Base-by-base conservation (phyloP, 306 rosid species). In the Gastrolobium villosum region DNA sequence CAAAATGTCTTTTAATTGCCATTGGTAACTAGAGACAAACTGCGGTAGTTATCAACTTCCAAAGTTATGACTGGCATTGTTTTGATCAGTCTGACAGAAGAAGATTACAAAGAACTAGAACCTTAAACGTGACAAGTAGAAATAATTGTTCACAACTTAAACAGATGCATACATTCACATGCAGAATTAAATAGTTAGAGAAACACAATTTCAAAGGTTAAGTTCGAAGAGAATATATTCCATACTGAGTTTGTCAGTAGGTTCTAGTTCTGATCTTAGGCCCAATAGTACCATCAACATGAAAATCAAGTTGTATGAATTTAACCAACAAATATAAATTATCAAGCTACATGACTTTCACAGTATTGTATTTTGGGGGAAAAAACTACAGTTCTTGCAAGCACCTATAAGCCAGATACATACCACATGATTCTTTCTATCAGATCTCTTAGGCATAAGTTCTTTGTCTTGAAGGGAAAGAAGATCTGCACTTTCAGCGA, bases 381-480 rank as follows among this genome's bases (percentile, higher is more conserved):
- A 41, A 62, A 46, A 50, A 65, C 9, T 5, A 6, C 15, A 48
- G 9, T 37, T 60, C 52, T 54, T 37, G 50, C 15, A 46, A 67
- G 57, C 34, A 67, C 65, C 62, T 55, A 64, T 56, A 65, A 9
- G 55, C 41, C 15, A 40, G 70, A 71, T 59, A 86, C 80, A 39
- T 86, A 82, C 86, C 67, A 0, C 8, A 76, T 70, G 45, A 71
- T 30, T 53, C 53, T 49, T 4, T 79, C 76, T 70, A 65, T 30
- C 0, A 15, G 28, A 4, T 15, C 10, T 0, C 79, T 65, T 79
- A 35, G 55, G 1, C 5, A 7, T 0, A 49, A 86, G 41, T 72
- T 70, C 75, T 37, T 43, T 79, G 82, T 86, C 89, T 75, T 82
- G 80, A 56, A 2, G 41, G 34, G 89, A 86, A 79, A 82, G 32